Base-by-base conservation (phyloP, 192 early-diverging fungal species). In the Coemansia erecta region DNA sequence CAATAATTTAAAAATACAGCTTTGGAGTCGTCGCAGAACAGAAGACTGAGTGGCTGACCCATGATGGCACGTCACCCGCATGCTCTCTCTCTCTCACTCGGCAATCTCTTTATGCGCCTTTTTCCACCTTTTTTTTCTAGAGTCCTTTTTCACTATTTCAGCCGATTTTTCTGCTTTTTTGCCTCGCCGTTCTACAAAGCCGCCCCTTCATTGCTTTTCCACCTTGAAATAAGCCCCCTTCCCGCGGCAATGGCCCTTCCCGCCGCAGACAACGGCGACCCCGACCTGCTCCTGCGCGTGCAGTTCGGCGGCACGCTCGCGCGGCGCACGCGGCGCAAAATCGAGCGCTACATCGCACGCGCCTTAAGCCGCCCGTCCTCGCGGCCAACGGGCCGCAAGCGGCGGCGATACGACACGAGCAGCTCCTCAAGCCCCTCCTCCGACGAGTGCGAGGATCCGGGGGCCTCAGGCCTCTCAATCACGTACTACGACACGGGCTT, bases 401-500 rank as follows among this genome's bases (percentile, higher is more conserved):
- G 73, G 0, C 67, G 73, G 67, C 73, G 73, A 58, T 43, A 46
- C 35, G 57, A 61, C 33, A 31, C 35, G n/a, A 21, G 56, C 14
- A 28, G 45, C 52, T 41, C 31, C 1, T 1, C 19, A 28, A 47
- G 42, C 11, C 18, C 19, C 12, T 48, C 10, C 39, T n/a, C 19
- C 40, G 22, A 44, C 42, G 42, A 44, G 8, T 5, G 42, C 42
- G 42, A 44, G n/a, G n/a, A n/a, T 14, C 8, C 5, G 3, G 15
- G 17, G 42, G 3, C 13, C 15, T 2, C 18, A 23, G 52, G 64
- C 3, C 44, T 18, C 23, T 19, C 18, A 19, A 13, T 41, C 14
- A 21, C 19, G 19, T 46, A 70, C 19, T 77, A 67, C 26, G 56
- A 53, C 44, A 45, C 59, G 12, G 73, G 73, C 6, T 77, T 70